A percentile compares a stretch with the other conserved stretches of the same genome.
phyloP scores from a whole-genome alignment of 257 asterid species.

The Fraxinus quadrangulata region DNA sequence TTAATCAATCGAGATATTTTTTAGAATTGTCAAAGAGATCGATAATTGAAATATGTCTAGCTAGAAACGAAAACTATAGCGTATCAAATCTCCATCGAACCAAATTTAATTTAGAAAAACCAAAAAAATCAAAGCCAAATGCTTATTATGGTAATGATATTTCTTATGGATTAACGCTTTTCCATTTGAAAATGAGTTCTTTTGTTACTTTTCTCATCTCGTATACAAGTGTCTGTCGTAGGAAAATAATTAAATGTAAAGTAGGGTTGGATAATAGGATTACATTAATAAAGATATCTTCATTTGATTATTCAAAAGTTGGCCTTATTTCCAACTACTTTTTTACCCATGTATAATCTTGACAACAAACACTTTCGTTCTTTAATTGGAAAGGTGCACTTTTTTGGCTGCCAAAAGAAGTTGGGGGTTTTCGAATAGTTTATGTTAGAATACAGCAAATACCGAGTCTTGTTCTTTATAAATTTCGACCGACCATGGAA shows the following conservation, averaged over 20 bases:
- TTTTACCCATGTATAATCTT: background rate
- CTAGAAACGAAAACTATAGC: background rate
- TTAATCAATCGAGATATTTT: too few species aligned
- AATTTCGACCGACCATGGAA: too few species aligned
- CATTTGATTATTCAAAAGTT: constrained; percentile 33
- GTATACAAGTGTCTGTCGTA: constrained; percentile 17
- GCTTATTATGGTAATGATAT: constrained; percentile 29
- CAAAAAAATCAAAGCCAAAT: constrained; percentile 16
- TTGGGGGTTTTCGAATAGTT: too few species aligned
- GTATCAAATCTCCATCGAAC: background rate
- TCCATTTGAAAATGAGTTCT: background rate
- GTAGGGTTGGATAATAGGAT: constrained; percentile 33
- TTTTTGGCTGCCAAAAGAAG: constrained; percentile 11
- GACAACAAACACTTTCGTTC: constrained; percentile 22
- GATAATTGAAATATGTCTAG: too few species aligned
- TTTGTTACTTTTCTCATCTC: background rate
- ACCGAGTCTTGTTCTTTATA: too few species aligned
- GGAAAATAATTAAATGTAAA: constrained; percentile 10
- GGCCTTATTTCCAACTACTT: constrained; percentile 24
- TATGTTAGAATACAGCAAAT: too few species aligned
- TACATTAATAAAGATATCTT: constrained; percentile 39
- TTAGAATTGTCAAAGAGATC: background rate
- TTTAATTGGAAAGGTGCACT: constrained; percentile 29
- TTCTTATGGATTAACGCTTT: constrained; percentile 27
- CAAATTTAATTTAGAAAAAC: background rate